phyloP scores from a whole-genome alignment of 495 filamentous ascomycete genomes.

The Aspergillus steynii region DNA sequence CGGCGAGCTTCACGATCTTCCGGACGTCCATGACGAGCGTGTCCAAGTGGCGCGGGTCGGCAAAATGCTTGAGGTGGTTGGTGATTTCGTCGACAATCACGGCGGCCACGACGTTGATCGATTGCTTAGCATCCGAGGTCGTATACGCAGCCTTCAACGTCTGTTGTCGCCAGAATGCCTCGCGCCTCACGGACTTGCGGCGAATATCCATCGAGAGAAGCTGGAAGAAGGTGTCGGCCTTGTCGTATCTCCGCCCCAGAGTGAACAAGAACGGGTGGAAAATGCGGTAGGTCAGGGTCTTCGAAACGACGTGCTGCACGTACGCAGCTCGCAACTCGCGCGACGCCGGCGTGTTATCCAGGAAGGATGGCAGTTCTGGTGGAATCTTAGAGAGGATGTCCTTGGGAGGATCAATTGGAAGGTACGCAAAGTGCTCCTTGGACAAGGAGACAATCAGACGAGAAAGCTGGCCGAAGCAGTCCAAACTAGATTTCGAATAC shows the following conservation, averaged over 20 bases:
- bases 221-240: constrained; percentile 62
- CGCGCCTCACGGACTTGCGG: constrained; percentile 59
- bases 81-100: constrained; percentile 64
- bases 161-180: constrained; percentile 65
- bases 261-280: constrained; percentile 68
- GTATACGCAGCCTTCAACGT: constrained; percentile 66
- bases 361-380: constrained; percentile 56
- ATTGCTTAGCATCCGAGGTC: constrained; percentile 59
- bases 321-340: constrained; percentile 60
- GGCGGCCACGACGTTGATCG: constrained; percentile 59
- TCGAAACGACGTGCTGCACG: constrained; percentile 59
- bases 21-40: constrained; percentile 51
- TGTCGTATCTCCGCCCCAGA: constrained; percentile 60
- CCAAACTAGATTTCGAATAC: constrained; percentile 47
- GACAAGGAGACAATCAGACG: constrained; percentile 60
- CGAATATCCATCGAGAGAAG: constrained; percentile 63
- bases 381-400: constrained; percentile 55
- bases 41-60: constrained; percentile 55
- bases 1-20: constrained; percentile 62
- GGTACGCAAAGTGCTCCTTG: constrained; percentile 56
- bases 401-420: constrained; percentile 57
- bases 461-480: constrained; percentile 58
- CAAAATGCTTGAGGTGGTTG: constrained; percentile 58
- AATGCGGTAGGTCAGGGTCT: constrained; percentile 59
- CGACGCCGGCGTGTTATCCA: constrained; percentile 51